These are phyloP conservation scores for Nemania abortiva DNA, from an alignment of 2,329 filamentous ascomycete species.

Conservation along the genomic window DNA sequence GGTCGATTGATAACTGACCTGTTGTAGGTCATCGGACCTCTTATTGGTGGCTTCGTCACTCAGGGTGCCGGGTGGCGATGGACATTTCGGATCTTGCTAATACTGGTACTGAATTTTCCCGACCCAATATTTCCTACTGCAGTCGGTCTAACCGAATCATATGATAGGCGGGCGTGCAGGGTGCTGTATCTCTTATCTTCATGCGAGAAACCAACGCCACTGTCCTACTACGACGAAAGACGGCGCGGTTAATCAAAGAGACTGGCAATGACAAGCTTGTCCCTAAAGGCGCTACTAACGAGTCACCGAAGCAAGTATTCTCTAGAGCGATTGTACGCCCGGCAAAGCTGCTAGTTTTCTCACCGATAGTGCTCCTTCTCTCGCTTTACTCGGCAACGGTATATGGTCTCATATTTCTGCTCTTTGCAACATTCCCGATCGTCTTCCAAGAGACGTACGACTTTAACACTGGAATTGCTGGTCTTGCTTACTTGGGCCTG, in stretches of 20 bases:
- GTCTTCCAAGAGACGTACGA: constrained; percentile 32
- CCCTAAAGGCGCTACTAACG: not conserved
- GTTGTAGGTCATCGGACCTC: constrained; percentile 20
- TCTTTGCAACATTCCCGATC: constrained; percentile 32
- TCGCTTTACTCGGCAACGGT: constrained; percentile 27
- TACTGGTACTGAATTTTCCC: constrained; percentile 49
- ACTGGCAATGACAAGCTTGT: constrained; percentile 28
- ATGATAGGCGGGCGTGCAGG: constrained; percentile 12
- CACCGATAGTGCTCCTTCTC: constrained; percentile 33
- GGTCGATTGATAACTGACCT: not conserved
- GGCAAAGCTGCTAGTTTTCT: constrained; percentile 33
- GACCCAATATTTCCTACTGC: too few relatives aligned
- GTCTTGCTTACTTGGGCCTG: constrained; percentile 32
- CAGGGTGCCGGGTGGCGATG: constrained; percentile 61
- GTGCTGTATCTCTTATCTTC: constrained; percentile 16
- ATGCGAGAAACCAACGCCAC: constrained; percentile 31
- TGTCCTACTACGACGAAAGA: constrained; percentile 27
- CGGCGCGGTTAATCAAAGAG: constrained; percentile 29
- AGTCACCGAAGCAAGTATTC: constrained; percentile 18
- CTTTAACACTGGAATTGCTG: constrained; percentile 24
- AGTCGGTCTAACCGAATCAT: not conserved
- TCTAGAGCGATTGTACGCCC: constrained; percentile 29
- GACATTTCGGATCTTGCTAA: constrained; percentile 55
- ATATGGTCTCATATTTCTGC: constrained; percentile 33
- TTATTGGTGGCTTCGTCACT: constrained; percentile 52